Evolutionary conservation across 2,329 filamentous ascomycete genomes (phyloP), one percentile per base, ranked within the genome.

Genomic region (Celoporthe dispersa): DNA sequence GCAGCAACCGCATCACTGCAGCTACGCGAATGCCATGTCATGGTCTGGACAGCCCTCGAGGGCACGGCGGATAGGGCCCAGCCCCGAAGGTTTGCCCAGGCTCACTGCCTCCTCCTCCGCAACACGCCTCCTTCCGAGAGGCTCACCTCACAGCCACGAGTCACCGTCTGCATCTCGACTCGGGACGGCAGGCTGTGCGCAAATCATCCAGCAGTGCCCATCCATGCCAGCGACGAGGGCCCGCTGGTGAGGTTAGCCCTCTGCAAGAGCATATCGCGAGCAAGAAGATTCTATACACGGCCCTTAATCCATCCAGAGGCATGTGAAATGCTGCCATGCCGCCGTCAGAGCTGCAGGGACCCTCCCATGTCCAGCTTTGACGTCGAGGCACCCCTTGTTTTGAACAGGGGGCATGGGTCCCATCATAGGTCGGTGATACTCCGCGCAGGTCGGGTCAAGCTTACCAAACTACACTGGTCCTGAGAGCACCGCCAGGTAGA

Each of bases 371-470:
- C 37, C 16, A 22, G 28, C 19, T 59, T 25, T 62, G 41, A 59
- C 59, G 41, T 66, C 59, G 57, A 64, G 44, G 16, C 59, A 22
- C 57, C 68, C 68, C 68, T 44, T 70, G 68, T 69, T 69, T 64
- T 64, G 63, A 64, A 55, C 14, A 37, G 33, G 28, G 19, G 22
- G 61, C 61, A 31, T 64, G 61, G 37, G 39, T n/a, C n/a, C 41
- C 28, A 44, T 11, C 25, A 6, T 7, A 35, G 28, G 22, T 14
- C 44, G 44, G 28, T 64, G 19, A 64, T 48, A 37, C 44, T n/a
- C 16, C 44, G 63, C 12, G 14, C n/a, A 44, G n/a, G 14, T 28
- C 39, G 37, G 16, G 35, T 59, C 28, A 1, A 59, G 11, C 55
- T 33, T 28, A 41, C 22, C 31, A n/a, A 60, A 7, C 57, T 22